phyloP scores from a whole-genome alignment of 2,329 filamentous ascomycete genomes.

The Emmonsia crescens region DNA sequence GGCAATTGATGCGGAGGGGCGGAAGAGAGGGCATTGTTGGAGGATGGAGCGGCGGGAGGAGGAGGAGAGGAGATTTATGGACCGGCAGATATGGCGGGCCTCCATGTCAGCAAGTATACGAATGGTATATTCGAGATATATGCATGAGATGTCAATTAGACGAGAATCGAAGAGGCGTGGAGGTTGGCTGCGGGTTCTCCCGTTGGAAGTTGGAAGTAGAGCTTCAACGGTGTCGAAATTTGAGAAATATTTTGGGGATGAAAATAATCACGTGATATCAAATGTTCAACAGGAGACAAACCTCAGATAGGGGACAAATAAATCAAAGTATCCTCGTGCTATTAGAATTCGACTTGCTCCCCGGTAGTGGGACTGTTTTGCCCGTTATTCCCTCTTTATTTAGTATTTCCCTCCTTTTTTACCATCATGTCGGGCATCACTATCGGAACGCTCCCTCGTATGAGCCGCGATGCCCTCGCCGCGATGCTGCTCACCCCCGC shows the following conservation, averaged over 20 bases:
- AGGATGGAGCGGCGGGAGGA: background rate
- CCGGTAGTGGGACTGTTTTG: background rate
- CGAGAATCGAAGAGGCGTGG: background rate
- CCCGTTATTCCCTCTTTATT: background rate
- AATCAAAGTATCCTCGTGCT: background rate
- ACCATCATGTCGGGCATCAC: slow-evolving; percentile 43
- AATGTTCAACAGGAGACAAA: no score
- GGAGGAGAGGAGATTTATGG: slow-evolving; percentile 1
- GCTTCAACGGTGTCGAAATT: background rate
- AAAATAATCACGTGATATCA: background rate
- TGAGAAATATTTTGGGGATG: background rate
- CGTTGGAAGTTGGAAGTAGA: background rate
- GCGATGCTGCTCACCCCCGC: slow-evolving; percentile 48
- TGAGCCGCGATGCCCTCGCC: slow-evolving; percentile 59
- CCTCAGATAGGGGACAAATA: background rate
- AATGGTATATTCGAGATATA: background rate
- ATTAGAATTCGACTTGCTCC: background rate
- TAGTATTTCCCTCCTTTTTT: background rate
- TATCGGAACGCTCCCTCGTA: slow-evolving; percentile 53
- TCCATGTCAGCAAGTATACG: slow-evolving; percentile 6
- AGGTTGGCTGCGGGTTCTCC: background rate
- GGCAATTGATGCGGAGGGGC: slow-evolving; percentile 1
- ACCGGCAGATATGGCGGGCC: slow-evolving; percentile 7
- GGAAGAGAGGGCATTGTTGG: background rate
- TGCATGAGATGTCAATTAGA: background rate